Percentiles rank a stretch among this genome's conserved stretches.
Evolutionary conservation across 345 rosid genomes (phyloP).

Genomic region (Pelargonium nanum): DNA sequence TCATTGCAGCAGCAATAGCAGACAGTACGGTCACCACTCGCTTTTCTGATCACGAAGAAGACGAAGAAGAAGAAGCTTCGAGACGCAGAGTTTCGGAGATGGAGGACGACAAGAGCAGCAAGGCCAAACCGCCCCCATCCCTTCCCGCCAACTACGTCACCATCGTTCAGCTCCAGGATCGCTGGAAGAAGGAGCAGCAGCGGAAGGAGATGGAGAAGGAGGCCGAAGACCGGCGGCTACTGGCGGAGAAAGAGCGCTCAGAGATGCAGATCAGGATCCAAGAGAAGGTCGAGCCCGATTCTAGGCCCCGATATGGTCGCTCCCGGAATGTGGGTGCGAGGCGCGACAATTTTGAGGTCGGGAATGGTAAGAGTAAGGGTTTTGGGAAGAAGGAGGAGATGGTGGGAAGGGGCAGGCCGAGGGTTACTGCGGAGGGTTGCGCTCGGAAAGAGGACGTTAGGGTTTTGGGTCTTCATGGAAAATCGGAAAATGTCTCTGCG

Average conservation of each 20-base stretch:
- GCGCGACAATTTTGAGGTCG: background rate
- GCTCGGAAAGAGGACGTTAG: background rate
- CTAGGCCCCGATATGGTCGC: too few relatives aligned
- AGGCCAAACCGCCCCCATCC: constrained; percentile 1
- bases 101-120: constrained; percentile 12
- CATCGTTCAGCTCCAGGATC: constrained; percentile 15
- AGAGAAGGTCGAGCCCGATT: too few relatives aligned
- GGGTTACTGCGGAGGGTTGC: background rate
- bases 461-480: background rate
- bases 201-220: background rate
- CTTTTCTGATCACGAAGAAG: too few relatives aligned
- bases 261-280: background rate
- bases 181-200: constrained; percentile 6
- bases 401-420: background rate
- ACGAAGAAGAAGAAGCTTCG: background rate
- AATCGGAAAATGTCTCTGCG: background rate
- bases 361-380: background rate
- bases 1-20: too few relatives aligned
- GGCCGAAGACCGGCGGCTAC: background rate
- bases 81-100: constrained; percentile 3
- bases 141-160: constrained; percentile 15
- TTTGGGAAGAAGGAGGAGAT: background rate
- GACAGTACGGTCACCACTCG: too few relatives aligned
- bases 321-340: background rate
- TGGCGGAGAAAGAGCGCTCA: background rate